A percentile compares a stretch with the other conserved stretches of the same genome.
Conservation (phyloP, 192 early-diverging fungal genomes). For the Spinellus fusiger region DNA sequence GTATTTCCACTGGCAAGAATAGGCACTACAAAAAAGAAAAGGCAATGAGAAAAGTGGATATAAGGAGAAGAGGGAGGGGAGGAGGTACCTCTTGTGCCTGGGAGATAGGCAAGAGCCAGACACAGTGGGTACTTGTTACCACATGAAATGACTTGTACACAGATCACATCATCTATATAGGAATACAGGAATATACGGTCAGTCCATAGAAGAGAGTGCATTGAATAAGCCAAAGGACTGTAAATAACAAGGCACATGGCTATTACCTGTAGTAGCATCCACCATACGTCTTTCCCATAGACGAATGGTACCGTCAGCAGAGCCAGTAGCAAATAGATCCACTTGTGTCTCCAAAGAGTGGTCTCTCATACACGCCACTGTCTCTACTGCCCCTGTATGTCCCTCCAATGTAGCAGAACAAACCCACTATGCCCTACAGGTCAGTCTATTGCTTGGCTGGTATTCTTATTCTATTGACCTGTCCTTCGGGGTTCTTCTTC, state of each 20-base stretch:
- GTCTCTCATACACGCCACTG: slow-evolving; percentile 54
- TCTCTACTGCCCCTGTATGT: slow-evolving; percentile 59
- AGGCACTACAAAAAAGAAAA: slow-evolving; percentile 36
- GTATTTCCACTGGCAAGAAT: slow-evolving; percentile 82
- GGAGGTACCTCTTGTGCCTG: slow-evolving; percentile 45
- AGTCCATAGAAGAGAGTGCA: too few species aligned
- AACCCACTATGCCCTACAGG: slow-evolving; percentile 39
- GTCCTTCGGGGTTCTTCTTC: slow-evolving; percentile 32
- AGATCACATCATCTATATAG: slow-evolving; percentile 45
- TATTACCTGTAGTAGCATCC: slow-evolving; percentile 11
- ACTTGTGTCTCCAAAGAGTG: slow-evolving; percentile 29
- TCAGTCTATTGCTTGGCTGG: neutral
- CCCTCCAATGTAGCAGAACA: slow-evolving; percentile 63
- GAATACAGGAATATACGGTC: too few species aligned
- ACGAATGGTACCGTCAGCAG: slow-evolving; percentile 65
- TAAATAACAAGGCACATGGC: too few species aligned
- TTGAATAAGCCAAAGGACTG: too few species aligned
- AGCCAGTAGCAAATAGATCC: slow-evolving; percentile 60
- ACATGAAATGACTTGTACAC: slow-evolving; percentile 64
- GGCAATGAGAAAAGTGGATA: too few species aligned
- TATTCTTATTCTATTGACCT: slow-evolving; percentile 8
- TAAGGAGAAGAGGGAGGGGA: too few species aligned
- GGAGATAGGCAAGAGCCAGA: slow-evolving; percentile 63
- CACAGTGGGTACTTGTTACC: slow-evolving; percentile 63
- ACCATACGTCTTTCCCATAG: slow-evolving; percentile 56